Percentiles rank a stretch among this genome's conserved stretches.
phyloP scores from a whole-genome alignment of 1,284 basidiomycete genomes.

The Austroboletus novae-zelandiae region DNA sequence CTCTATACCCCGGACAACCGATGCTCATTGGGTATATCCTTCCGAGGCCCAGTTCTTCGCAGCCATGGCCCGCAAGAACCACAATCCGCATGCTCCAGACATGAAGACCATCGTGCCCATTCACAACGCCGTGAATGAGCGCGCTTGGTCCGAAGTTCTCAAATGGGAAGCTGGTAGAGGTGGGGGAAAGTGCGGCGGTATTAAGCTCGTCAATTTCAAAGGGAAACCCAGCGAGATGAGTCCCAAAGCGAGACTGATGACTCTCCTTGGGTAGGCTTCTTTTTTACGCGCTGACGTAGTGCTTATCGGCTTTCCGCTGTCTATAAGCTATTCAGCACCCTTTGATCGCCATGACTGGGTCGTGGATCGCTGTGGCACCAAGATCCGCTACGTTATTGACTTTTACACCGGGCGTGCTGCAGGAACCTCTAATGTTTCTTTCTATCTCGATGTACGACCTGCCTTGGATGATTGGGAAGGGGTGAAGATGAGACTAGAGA shows the following conservation, averaged over 20 bases:
- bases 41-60: constrained; percentile 96
- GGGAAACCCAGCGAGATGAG: constrained; percentile 74
- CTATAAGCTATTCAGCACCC: constrained; percentile 79
- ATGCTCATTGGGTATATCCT: constrained; percentile 95
- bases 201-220: constrained; percentile 84
- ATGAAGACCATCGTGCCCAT: constrained; percentile 98
- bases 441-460: constrained; percentile 93
- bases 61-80: constrained; percentile 93
- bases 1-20: constrained; percentile 77
- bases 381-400: constrained; percentile 94
- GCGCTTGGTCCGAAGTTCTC: constrained; percentile 89
- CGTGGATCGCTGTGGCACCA: constrained; percentile 87
- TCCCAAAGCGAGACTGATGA: constrained; percentile 81
- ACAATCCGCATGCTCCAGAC: constrained; percentile 77
- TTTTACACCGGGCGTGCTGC: constrained; percentile 89
- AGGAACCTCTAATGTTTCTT: constrained; percentile 54
- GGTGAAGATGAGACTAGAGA: constrained; percentile 68
- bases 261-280: constrained; percentile 76
- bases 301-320: constrained; percentile 5
- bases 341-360: constrained; percentile 99
- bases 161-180: constrained; percentile 87
- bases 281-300: not conserved
- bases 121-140: constrained; percentile 98
- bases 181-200: constrained; percentile 78
- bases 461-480: constrained; percentile 92